Evolutionary conservation across 768 basidiomycete species (phyloP).

Genomic region (Mycena leptocephala): DNA sequence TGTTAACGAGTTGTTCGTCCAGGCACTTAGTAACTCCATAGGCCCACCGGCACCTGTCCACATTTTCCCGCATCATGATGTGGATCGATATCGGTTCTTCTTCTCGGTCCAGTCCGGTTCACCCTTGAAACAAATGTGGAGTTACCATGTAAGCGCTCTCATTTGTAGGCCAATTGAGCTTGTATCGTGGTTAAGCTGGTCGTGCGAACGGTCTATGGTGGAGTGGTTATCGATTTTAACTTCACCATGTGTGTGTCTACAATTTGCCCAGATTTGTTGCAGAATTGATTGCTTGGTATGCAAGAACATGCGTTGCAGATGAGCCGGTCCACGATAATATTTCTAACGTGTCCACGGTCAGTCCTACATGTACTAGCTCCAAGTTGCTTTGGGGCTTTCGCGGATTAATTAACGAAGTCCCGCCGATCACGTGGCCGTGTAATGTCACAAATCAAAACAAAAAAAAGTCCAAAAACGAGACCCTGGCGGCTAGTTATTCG

Average conservation of each 20-base stretch:
- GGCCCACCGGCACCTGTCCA: not conserved
- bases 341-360: not conserved
- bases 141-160: not conserved
- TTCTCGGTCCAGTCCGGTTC: not conserved
- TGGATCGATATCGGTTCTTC: conserved; percentile 18
- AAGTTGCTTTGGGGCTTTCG: not conserved
- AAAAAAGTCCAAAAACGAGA: no score
- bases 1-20: not conserved
- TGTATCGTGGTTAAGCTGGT: not conserved
- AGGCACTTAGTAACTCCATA: conserved; percentile 8
- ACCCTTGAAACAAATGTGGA: conserved; percentile 22
- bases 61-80: conserved; percentile 18
- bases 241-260: not conserved
- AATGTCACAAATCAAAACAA: not conserved
- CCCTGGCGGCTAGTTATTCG: no score
- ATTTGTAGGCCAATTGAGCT: not conserved
- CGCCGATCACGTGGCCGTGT: conserved; percentile 2
- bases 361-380: no score
- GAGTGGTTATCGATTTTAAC: not conserved
- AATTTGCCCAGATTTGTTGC: not conserved
- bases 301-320: not conserved
- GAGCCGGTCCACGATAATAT: not conserved
- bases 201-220: not conserved
- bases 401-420: not conserved
- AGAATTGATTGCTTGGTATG: not conserved